Base-by-base conservation (phyloP, 2,329 filamentous ascomycete genomes). In the Clonostachys sp. region DNA sequence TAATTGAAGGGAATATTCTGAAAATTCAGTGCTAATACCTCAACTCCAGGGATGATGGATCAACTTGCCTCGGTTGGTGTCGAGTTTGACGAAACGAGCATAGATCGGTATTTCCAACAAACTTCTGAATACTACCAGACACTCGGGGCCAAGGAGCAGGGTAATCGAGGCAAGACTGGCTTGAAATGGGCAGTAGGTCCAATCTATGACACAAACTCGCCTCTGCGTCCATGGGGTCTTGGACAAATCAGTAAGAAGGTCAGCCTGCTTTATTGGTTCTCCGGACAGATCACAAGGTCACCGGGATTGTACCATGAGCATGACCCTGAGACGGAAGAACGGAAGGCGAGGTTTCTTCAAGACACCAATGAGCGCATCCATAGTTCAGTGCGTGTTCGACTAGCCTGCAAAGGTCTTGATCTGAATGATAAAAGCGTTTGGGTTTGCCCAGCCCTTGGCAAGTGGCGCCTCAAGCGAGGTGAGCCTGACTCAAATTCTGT, bases 321-420 rank as follows among this genome's bases (percentile, higher is more conserved):
- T 14, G 65, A 77, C 46, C 64, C 69, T 3, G 60, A 64, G 42
- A 69, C 66, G 2, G 67, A 70, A 9, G 57, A 56, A 12, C 55
- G 60, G 34, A 61, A 62, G 39, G 52, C 57, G 2, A 60, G 61
- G 9, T 77, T 70, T 48, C 67, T 81, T 24, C 57, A 70, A 45
- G 68, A 75, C 50, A 81, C 78, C 10, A 77, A 80, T 53, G 78
- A 81, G 59, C 69, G 73, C 9, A 70, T 81, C 34, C 78, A 81
- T 56, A 72, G 72, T 50, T 77, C 74, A 3, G 78, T 78, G 2
- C 70, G 78, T 2, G 66, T 78, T n/a, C 71, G 77, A 5, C 67
- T 81, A 13, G 72, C 73, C 3, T 73, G 73, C 50, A 57, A 69
- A 45, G 78, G 77, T 2, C 66, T 77, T 4, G 74, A 70, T 1